These are phyloP conservation scores for Solanum hybrid DNA, from an alignment of 305 asterid genomes.

Conservation along the genomic window DNA sequence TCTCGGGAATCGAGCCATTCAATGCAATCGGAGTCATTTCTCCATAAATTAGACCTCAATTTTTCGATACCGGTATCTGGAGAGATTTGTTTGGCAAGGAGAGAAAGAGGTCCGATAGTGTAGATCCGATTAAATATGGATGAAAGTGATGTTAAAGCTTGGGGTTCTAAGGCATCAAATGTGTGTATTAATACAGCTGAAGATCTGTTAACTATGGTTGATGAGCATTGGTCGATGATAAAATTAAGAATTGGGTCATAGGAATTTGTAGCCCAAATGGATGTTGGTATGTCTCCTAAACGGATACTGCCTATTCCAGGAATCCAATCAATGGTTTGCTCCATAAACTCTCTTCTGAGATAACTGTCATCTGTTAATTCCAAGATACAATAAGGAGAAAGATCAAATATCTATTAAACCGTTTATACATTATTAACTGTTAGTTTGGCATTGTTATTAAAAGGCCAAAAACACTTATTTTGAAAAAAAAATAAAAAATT, in stretches of 20 bases:
- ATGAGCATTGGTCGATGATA: not conserved
- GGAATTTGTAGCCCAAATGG: not conserved
- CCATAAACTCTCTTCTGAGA: not conserved
- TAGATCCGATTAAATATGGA: not conserved
- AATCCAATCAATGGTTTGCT: not conserved
- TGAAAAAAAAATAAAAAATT: accelerated
- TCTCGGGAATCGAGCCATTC: not conserved
- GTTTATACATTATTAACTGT: not conserved
- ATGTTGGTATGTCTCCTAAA: not conserved
- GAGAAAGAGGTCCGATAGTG: not conserved
- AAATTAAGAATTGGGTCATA: not conserved
- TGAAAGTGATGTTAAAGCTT: not conserved
- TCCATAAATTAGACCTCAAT: not conserved
- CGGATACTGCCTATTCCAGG: not conserved
- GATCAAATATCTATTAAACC: not conserved
- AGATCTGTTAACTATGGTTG: not conserved
- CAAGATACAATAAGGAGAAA: not conserved
- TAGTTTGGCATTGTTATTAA: too few species aligned
- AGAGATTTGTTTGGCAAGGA: not conserved
- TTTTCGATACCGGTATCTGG: not conserved
- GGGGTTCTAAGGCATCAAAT: not conserved
- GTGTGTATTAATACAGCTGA: not conserved
- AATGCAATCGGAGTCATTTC: not conserved
- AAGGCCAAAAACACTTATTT: not conserved
- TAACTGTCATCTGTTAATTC: not conserved